phyloP scores from a whole-genome alignment of 2,329 filamentous ascomycete species.

The Cladosporium sp. region DNA sequence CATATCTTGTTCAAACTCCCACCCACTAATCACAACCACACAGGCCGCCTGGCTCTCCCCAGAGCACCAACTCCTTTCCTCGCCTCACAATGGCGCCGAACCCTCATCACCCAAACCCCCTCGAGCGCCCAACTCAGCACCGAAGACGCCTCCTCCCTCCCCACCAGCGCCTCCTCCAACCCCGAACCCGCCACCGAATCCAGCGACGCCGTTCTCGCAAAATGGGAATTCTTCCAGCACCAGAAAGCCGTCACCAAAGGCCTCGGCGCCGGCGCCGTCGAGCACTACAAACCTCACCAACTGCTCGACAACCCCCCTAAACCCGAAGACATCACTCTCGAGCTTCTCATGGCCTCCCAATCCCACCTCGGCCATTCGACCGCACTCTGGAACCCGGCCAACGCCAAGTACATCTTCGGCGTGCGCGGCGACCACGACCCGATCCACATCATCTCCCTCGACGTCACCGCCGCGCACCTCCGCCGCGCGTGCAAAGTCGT shows the following conservation, averaged over 20 bases:
- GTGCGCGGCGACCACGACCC: conserved; percentile 68
- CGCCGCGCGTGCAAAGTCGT: conserved; percentile 91
- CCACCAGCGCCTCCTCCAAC: conserved; percentile 21
- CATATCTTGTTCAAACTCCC: neutral
- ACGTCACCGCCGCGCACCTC: conserved; percentile 80
- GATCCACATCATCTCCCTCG: conserved; percentile 71
- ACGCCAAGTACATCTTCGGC: conserved; percentile 90
- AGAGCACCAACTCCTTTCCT: conserved; percentile 27
- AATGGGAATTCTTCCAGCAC: conserved; percentile 39
- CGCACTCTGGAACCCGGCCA: conserved; percentile 88
- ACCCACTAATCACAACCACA: neutral
- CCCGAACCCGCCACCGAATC: conserved; percentile 25
- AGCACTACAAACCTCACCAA: conserved; percentile 59
- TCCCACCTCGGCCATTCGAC: conserved; percentile 86
- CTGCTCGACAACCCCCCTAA: conserved; percentile 66
- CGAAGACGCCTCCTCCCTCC: conserved; percentile 25
- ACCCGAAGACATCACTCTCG: conserved; percentile 77
- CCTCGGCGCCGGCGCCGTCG: conserved; percentile 36
- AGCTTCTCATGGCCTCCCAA: conserved; percentile 82
- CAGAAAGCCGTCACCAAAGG: conserved; percentile 33
- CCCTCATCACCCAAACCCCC: conserved; percentile 31
- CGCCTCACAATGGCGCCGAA: conserved; percentile 28
- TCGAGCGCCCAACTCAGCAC: conserved; percentile 15
- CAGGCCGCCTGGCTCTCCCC: conserved; percentile 36
- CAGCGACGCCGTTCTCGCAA: conserved; percentile 30